Evolutionary conservation across 768 basidiomycete species (phyloP).

Genomic region (Tulasnella sp.): DNA sequence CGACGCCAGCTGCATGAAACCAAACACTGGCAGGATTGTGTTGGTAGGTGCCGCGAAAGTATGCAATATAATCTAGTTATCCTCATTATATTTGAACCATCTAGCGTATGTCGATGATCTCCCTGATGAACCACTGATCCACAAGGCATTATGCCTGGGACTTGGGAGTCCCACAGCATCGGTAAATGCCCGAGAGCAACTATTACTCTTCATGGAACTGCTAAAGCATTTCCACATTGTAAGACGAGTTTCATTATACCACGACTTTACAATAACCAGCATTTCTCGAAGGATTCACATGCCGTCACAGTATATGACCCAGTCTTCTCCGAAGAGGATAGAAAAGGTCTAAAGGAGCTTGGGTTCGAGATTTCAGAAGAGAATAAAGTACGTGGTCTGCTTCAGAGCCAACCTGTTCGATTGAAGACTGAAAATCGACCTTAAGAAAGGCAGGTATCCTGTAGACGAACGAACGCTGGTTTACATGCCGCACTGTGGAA

Average conservation of each 20-base stretch:
- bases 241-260: slow-evolving; percentile 24
- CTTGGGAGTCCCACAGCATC: slow-evolving; percentile 59
- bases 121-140: no score
- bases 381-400: slow-evolving; percentile 38
- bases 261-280: slow-evolving; percentile 17
- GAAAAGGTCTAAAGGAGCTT: slow-evolving; percentile 33
- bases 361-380: slow-evolving; percentile 30
- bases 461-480: slow-evolving; percentile 41
- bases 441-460: slow-evolving; percentile 27
- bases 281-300: slow-evolving; percentile 31
- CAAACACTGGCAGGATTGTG: no score
- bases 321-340: slow-evolving; percentile 53
- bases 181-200: slow-evolving; percentile 49
- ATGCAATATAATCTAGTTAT: no score
- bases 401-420: neutral
- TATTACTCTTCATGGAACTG: slow-evolving; percentile 47
- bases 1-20: no score
- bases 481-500: slow-evolving; percentile 71
- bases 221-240: slow-evolving; percentile 47
- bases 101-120: no score
- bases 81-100: no score
- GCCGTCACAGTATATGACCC: slow-evolving; percentile 54
- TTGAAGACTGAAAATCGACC: slow-evolving; percentile 3
- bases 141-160: slow-evolving; percentile 49
- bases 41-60: no score